Evolutionary conservation across 148 eudicot species (phyloP).

Genomic region (Rhododendron simsii): DNA sequence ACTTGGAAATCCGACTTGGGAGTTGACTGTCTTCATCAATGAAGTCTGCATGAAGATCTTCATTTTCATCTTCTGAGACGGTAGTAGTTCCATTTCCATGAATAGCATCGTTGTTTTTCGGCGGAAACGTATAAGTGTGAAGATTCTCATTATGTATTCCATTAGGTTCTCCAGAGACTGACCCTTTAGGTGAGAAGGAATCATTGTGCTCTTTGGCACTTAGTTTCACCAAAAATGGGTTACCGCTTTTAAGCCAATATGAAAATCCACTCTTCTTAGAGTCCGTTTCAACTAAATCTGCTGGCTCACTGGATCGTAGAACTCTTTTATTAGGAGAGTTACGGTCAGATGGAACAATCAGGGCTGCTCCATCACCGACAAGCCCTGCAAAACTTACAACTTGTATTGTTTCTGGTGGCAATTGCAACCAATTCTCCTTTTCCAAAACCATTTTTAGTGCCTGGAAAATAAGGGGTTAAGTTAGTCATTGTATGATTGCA

Average conservation of each 20-base stretch:
- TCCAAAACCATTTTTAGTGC: slow-evolving; percentile 94
- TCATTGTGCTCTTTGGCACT: slow-evolving; percentile 37
- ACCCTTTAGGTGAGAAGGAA: slow-evolving; percentile 41
- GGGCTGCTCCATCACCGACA: slow-evolving; percentile 91
- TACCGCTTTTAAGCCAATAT: slow-evolving; percentile 61
- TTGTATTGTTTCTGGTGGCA: slow-evolving; percentile 79
- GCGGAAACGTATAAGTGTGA: slow-evolving; percentile 23
- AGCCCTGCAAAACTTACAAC: slow-evolving; percentile 84
- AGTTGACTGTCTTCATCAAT: slow-evolving; percentile 99
- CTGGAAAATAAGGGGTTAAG: slow-evolving; percentile 26
- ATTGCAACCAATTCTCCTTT: slow-evolving; percentile 75
- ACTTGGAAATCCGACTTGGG: slow-evolving; percentile 74
- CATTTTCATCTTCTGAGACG: slow-evolving; percentile 84
- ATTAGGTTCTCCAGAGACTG: slow-evolving; percentile 29
- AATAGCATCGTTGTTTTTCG: slow-evolving; percentile 22
- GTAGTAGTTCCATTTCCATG: slow-evolving; percentile 40
- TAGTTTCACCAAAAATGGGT: slow-evolving; percentile 63
- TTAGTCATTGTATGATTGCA: slow-evolving; percentile 14
- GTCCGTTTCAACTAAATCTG: slow-evolving; percentile 36
- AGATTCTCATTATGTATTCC: slow-evolving; percentile 15
- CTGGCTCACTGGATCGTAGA: slow-evolving; percentile 35
- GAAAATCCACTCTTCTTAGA: slow-evolving; percentile 66
- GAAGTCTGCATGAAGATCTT: slow-evolving; percentile 97
- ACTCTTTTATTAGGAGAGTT: slow-evolving; percentile 30
- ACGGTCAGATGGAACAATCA: slow-evolving; percentile 51